Conservation (phyloP, 2,329 filamentous ascomycete species). For the Exophiala sp. region DNA sequence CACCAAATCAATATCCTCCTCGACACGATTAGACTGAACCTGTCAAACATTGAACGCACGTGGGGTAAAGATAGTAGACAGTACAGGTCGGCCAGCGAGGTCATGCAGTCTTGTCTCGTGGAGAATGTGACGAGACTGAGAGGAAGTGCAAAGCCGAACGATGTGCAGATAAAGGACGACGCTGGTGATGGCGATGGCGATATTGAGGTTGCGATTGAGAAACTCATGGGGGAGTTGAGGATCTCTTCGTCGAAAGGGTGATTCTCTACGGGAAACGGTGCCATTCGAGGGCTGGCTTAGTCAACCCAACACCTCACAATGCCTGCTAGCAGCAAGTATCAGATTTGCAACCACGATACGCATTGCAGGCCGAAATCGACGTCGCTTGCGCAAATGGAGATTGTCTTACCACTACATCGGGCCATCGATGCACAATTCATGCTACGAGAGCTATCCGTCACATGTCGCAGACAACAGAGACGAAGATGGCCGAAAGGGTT, state of each 20-base stretch:
- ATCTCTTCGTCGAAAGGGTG: background rate
- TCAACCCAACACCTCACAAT: too few species aligned
- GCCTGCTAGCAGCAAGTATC: too few species aligned
- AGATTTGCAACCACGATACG: too few species aligned
- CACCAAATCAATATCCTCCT: conserved; percentile 12
- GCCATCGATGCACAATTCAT: too few species aligned
- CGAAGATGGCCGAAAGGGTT: too few species aligned
- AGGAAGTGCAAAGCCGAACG: background rate
- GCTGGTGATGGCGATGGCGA: background rate
- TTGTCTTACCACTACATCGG: too few species aligned
- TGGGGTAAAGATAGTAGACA: conserved; percentile 24
- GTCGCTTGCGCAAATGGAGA: too few species aligned
- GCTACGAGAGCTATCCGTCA: too few species aligned
- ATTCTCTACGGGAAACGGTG: too few species aligned
- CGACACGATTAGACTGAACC: conserved; percentile 23
- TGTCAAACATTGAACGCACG: conserved; percentile 19
- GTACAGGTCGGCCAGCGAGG: conserved; percentile 17
- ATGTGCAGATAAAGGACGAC: background rate
- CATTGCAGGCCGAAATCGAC: too few species aligned
- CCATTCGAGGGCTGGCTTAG: too few species aligned
- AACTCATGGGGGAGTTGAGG: conserved; percentile 10
- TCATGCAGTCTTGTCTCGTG: conserved; percentile 26
- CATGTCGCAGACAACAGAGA: too few species aligned
- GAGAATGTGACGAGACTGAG: conserved; percentile 20
- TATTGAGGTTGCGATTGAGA: conserved; percentile 4